Base-by-base conservation (phyloP, 2,329 filamentous ascomycete species). In the Aureobasidium sp. region DNA sequence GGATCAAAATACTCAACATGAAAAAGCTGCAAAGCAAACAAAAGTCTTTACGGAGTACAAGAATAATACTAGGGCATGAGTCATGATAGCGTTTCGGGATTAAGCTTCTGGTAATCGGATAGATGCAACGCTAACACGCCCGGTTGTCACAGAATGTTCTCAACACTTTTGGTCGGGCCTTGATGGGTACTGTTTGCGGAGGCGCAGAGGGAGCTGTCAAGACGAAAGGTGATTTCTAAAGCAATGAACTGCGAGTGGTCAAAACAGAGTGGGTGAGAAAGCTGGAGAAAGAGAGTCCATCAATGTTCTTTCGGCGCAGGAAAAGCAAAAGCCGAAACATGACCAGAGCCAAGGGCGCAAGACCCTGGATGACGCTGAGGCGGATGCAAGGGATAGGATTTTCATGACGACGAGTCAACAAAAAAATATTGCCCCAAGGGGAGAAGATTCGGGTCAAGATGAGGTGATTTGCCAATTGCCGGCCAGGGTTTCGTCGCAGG, bases 361-460 rank as follows among this genome's bases (percentile, higher is more conserved):
- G 53, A 57, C 53, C 53, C 53, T 57, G 53, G 14, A 57, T 57
- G 53, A 57, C 53, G 53, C 41, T 20, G 52, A 31, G 37, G 52
- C 52, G 37, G 34, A 11, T 22, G 49, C 34, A 27, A 56, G 52
- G 52, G 52, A 56, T 56, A 17, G 52, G 52, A 56, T 57, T 45
- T 57, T 34, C 53, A 57, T 58, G 55, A 58, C 55, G 55, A 58
- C 41, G 22, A 31, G 42, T 58, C 55, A 58, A 58, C 55, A 58
- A 48, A 58, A 58, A 58, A 58, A 58, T 34, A 9, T n/a, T 57
- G 22, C 22, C 53, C 39, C 53, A 29, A 34, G 20, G 25, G 45
- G 39, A 45, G 20, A 29, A 55, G 51, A 42, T 6, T 55, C 51
- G 51, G 51, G 42, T 17, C 37, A 45, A 29, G 53, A 57, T 57